Base-by-base conservation (phyloP, 108 stramenopile genomes). In the Hondaea fermentalgiana region DNA sequence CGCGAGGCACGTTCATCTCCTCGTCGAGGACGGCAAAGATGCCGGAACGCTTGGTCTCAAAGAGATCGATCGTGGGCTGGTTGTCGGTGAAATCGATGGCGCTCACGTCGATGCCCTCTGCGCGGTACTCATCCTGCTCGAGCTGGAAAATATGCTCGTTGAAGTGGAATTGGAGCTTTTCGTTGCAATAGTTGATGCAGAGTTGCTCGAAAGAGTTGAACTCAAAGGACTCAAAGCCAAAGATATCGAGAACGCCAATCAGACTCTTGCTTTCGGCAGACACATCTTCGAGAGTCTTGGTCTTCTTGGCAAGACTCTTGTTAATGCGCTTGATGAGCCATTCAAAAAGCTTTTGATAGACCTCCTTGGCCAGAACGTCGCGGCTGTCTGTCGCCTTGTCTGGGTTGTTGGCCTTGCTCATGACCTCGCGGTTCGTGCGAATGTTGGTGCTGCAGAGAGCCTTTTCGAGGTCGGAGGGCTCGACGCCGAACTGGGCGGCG, bases 181-280 rank as follows among this genome's bases (percentile, higher is more conserved):
- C 93, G 90, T 93, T 93, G 60, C 93, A 93, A 71, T 87, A 92
- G 92, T 93, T 93, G 91, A 93, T 93, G 90, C 93, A 93, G 59
- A 94, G 93, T 92, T 95, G 94, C 93, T 95, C 95, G 88, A 93
- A 94, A 16, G 92, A 88, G 92, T 94, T 94, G 58, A 87, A 72
- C 69, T 93, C 91, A 91, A 98, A 98, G 21, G 95, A 95, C 91
- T 98, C 98, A 88, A 98, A 98, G 5, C 98, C 98, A 93, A 97
- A 98, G 69, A 98, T 97, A 93, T 98, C 98, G 88, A 98, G 87
- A 5, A 91, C 90, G 28, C 89, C 89, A 4, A 89, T 89, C 29
- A 57, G 44, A 19, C 10, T 10, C 57, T 28, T 53, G 57, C 44
- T 72, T 57, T 60, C 35, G 57, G 60, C 88, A 42, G 35, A 19